Conservation (phyloP, 192 early-diverging fungal species). For the Jimgerdemannia flammicorona region DNA sequence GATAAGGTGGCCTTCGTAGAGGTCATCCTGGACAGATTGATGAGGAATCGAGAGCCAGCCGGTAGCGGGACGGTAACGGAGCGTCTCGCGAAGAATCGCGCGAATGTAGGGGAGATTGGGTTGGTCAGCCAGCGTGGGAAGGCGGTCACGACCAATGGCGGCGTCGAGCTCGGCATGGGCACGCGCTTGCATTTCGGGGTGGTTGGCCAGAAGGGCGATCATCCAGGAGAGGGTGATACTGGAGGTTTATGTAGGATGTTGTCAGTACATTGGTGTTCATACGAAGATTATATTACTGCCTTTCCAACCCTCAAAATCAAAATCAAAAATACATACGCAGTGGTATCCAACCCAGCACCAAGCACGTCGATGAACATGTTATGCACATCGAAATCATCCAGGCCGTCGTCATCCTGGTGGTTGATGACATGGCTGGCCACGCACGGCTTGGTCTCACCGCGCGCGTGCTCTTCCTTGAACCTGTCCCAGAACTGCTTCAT, state of each 20-base stretch:
- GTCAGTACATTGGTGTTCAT: too few species aligned
- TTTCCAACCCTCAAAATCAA: too few species aligned
- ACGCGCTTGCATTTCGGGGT: constrained; percentile 16
- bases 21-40: constrained; percentile 8
- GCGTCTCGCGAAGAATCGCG: constrained; percentile 16
- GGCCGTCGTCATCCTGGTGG: background rate
- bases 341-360: background rate
- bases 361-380: background rate
- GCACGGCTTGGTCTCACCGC: background rate
- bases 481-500: background rate
- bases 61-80: constrained; percentile 6
- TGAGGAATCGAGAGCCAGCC: constrained; percentile 13
- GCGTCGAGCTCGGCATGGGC: constrained; percentile 10
- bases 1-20: constrained; percentile 36
- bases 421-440: background rate
- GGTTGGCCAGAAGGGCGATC: constrained; percentile 10
- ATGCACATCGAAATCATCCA: background rate
- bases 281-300: too few species aligned
- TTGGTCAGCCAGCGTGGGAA: constrained; percentile 5
- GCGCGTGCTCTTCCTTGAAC: background rate
- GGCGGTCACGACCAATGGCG: background rate
- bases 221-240: constrained; percentile 12
- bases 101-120: constrained; percentile 12
- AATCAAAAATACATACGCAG: background rate
- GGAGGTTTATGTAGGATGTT: background rate